Base-by-base conservation (phyloP, 73 alveolate species). In the Paramecium tetraurelia region DNA sequence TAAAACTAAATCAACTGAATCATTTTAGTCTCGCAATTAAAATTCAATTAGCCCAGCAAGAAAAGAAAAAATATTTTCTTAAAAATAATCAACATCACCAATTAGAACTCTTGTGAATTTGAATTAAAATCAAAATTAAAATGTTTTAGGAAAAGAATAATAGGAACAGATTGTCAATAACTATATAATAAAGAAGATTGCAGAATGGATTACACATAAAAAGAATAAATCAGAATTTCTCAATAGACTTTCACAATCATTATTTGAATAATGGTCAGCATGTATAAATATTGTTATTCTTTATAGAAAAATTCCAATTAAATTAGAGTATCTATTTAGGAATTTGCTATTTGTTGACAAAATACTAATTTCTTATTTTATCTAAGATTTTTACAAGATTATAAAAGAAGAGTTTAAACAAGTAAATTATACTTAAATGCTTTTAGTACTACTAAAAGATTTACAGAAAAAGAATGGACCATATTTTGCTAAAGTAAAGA, bases 141-240 rank as follows among this genome's bases (percentile, higher is more conserved):
- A 18, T 53, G 35, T 18, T 18, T 53, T 53, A 53, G 69, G 69
- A 53, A 53, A 75, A 12, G 58, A 75, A 22, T 11, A 29, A 29
- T 8, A 75, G 35, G 59, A 35, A n/a, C 4, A 75, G 59, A 75
- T 41, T 22, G 21, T 31, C 18, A 21, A 35, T 21, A 41, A 20
- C 14, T 38, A 22, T 35, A 14, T 75, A 0, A 14, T 41, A 0
- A 63, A 75, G n/a, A 38, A 36, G 20, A 41, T 75, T 18, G 10
- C 20, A 0, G 87, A 75, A 3, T 75, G 87, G 87, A 75, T 75
- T 75, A 38, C 29, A 35, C 87, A 75, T 35, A 75, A 41, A 38
- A 75, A 38, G 14, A 75, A 75, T 38, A 75, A 75, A 75, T 75
- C 87, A 11, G 63, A 35, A 75, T 75, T 75, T 75, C 16, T 75